phyloP scores from a whole-genome alignment of 257 asterid genomes.

The Jasminum sambac region DNA sequence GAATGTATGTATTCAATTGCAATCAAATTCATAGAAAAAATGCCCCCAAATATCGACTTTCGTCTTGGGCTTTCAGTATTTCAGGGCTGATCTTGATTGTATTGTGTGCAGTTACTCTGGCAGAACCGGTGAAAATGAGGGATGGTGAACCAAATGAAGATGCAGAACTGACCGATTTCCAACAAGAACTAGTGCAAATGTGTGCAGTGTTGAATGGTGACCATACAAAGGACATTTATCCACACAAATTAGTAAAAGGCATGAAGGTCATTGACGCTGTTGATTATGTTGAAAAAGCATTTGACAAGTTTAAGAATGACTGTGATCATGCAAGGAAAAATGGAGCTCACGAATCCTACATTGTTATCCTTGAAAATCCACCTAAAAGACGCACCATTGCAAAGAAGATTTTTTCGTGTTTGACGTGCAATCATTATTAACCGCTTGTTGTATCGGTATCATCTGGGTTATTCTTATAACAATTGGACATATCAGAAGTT shows the following conservation, averaged over 20 bases:
- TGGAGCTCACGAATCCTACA: slow-evolving; percentile 60
- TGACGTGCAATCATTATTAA: slow-evolving; percentile 30
- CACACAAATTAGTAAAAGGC: slow-evolving; percentile 43
- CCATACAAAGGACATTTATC: slow-evolving; percentile 37
- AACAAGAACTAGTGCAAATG: slow-evolving; percentile 68
- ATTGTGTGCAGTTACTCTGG: slow-evolving; percentile 41
- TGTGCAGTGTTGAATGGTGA: slow-evolving; percentile 72
- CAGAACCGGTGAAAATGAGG: slow-evolving; percentile 55
- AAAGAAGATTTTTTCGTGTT: slow-evolving; percentile 34
- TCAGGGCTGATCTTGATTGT: too few relatives aligned
- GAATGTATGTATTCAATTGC: too few relatives aligned
- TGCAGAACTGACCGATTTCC: slow-evolving; percentile 61
- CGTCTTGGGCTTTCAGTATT: too few relatives aligned
- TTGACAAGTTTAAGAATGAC: slow-evolving; percentile 51
- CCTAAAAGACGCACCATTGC: slow-evolving; percentile 24
- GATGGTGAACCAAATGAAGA: slow-evolving; percentile 52
- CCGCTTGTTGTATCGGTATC: not conserved
- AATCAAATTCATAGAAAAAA: too few relatives aligned
- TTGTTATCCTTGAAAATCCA: slow-evolving; percentile 32
- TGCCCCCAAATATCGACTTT: too few relatives aligned
- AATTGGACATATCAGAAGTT: not conserved
- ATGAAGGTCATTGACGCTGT: slow-evolving; percentile 65
- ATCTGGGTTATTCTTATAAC: not conserved
- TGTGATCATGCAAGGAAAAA: slow-evolving; percentile 42
- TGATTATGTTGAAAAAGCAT: slow-evolving; percentile 52